phyloP scores from a whole-genome alignment of 257 asterid species.

The Lycium barbarum region DNA sequence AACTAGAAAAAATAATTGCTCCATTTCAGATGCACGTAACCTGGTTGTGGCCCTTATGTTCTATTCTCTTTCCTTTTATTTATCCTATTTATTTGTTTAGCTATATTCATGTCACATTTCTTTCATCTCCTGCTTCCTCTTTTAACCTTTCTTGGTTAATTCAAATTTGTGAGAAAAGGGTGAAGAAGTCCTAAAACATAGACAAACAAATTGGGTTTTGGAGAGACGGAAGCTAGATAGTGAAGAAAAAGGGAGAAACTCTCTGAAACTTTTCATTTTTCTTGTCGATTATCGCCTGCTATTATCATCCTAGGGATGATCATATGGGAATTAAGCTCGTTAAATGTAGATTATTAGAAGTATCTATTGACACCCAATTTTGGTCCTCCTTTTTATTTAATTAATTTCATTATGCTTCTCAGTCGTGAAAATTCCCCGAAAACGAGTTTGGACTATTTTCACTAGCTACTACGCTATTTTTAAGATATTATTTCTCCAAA shows the following conservation, averaged over 20 bases:
- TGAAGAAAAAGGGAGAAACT: not conserved
- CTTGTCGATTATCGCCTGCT: not conserved
- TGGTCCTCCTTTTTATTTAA: too few relatives aligned
- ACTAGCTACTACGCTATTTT: too few relatives aligned
- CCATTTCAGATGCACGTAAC: not conserved
- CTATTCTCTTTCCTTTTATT: not conserved
- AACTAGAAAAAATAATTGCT: not conserved
- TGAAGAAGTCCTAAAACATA: not conserved
- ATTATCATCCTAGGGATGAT: not conserved
- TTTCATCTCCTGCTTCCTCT: not conserved
- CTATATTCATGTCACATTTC: not conserved
- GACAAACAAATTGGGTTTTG: not conserved
- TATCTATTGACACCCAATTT: too few relatives aligned
- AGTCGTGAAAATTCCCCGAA: too few relatives aligned
- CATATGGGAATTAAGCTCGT: not conserved
- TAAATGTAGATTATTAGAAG: too few relatives aligned
- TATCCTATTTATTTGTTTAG: too few relatives aligned
- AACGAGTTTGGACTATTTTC: too few relatives aligned
- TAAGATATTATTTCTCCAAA: too few relatives aligned
- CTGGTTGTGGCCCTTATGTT: not conserved
- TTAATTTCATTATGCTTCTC: too few relatives aligned
- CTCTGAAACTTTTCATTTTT: not conserved
- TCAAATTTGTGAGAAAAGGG: not conserved
- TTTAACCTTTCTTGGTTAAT: not conserved
- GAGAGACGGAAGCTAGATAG: not conserved